Evolutionary conservation across 2,329 filamentous ascomycete genomes (phyloP), one percentile per base, ranked within the genome.

Genomic region (Pseudogymnoascus verrucosus): DNA sequence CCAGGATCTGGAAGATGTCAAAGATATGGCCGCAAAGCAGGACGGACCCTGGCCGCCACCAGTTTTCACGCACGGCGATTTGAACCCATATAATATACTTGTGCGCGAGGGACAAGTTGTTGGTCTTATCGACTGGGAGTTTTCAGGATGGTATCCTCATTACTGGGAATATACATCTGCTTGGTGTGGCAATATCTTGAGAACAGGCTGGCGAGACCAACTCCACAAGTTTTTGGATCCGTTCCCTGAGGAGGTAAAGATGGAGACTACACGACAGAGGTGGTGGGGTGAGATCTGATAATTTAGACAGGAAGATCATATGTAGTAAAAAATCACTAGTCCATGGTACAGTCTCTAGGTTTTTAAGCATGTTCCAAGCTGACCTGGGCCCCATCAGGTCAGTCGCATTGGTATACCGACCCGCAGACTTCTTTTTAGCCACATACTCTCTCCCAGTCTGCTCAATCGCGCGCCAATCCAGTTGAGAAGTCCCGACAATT

Each of bases 51-150:
- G 72, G 71, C 69, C 69, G n/a, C 61, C 66, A 14, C 75, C 76
- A 2, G 74, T 77, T 5, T 79, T 83, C 67, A 80, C 78, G 10
- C 80, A 82, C 69, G 75, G 74, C 8, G 78, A 81, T 64, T 67
- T 82, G 6, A 77, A 75, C 64, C 74, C 73, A 21, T 68, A 69
- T 21, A 82, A 82, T 64, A 78, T 82, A 47, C 65, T 82, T 6
- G 69, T 75, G 37, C 69, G 70, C 5, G 76, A 72, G 3, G 74
- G 78, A 62, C 68, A 75, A 5, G 69, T 84, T 28, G 74, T 77
- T 37, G 78, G 77, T 6, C 79, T 83, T 64, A 66, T 77, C 42
- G 77, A 76, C 65, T 82, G 78, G 77, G 78, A 79, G 64, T 71
- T 69, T 14, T 67, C 74, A 7, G 77, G 76, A 1, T 80, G 75